Conservation (phyloP, 2,329 filamentous ascomycete genomes). For the Exophiala phaeomuriformis region DNA sequence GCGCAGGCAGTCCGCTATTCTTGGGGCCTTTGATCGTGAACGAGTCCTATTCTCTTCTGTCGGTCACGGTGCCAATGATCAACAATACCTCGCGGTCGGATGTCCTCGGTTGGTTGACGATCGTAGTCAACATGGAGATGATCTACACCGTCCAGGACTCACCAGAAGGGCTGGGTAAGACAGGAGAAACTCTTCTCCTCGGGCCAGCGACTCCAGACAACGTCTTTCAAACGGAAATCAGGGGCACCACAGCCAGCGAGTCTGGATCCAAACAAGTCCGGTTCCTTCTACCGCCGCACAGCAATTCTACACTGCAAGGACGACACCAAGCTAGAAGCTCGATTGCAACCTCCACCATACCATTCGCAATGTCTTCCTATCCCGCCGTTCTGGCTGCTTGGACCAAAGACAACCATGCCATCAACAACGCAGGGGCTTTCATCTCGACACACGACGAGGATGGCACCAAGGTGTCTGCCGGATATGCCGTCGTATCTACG, state of each 20-base stretch:
- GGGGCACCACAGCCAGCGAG: slow-evolving; percentile 38
- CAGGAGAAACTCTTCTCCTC: slow-evolving; percentile 63
- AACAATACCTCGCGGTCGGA: slow-evolving; percentile 58
- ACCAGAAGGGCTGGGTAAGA: slow-evolving; percentile 61
- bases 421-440: slow-evolving; percentile 62
- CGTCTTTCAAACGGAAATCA: slow-evolving; percentile 43
- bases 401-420: slow-evolving; percentile 40
- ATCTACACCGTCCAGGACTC: slow-evolving; percentile 57
- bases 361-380: slow-evolving; percentile 57
- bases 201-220: slow-evolving; percentile 63
- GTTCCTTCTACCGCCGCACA: slow-evolving; percentile 24
- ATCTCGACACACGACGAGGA: slow-evolving; percentile 69
- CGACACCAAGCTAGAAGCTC: slow-evolving; percentile 20
- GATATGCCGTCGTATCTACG: slow-evolving; percentile 64
- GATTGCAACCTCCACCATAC: slow-evolving; percentile 33
- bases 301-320: slow-evolving; percentile 12
- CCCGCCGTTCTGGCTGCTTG: slow-evolving; percentile 58
- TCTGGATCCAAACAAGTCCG: slow-evolving; percentile 11
- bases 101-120: slow-evolving; percentile 75
- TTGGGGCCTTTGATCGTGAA: slow-evolving; percentile 71
- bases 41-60: slow-evolving; percentile 65
- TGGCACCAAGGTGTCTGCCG: slow-evolving; percentile 63
- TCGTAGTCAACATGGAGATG: slow-evolving; percentile 62
- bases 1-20: slow-evolving; percentile 53
- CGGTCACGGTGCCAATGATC: slow-evolving; percentile 71